A percentile compares a stretch with the other conserved stretches of the same genome.
These are phyloP conservation scores for Gossypium australe DNA, from an alignment of 345 rosid genomes.

Conservation along the genomic window DNA sequence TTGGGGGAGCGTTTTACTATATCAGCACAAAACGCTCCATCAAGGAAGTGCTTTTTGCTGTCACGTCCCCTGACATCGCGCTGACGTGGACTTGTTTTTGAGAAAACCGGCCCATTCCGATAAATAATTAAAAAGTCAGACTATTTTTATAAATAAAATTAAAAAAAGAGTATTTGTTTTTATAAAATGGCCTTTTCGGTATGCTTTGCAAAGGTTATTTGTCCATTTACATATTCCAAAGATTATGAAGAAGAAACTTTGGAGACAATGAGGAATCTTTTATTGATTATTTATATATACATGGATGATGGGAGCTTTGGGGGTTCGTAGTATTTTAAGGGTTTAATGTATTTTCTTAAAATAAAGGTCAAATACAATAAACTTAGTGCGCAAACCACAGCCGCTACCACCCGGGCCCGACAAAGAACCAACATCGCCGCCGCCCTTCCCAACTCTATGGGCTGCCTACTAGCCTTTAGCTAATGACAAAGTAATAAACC, in stretches of 20 bases:
- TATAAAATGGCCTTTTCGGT: too few species aligned
- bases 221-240: not conserved
- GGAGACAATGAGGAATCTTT: not conserved
- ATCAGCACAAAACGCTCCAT: too few species aligned
- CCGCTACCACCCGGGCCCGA: constrained; percentile 39
- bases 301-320: not conserved
- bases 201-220: not conserved
- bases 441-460: not conserved
- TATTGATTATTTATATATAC: not conserved
- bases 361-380: not conserved
- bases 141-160: too few species aligned
- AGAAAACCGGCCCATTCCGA: too few species aligned
- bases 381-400: constrained; percentile 47
- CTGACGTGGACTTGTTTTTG: too few species aligned
- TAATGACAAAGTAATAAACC: not conserved
- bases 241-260: not conserved
- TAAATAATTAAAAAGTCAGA: too few species aligned
- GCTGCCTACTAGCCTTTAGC: not conserved
- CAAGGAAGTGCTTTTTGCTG: too few species aligned
- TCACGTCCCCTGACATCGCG: too few species aligned
- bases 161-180: too few species aligned
- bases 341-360: not conserved
- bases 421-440: not conserved
- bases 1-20: too few species aligned
- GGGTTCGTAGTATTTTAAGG: not conserved